phyloP scores from a whole-genome alignment of 352 stramenopile genomes.

The Plasmopara halstedii region DNA sequence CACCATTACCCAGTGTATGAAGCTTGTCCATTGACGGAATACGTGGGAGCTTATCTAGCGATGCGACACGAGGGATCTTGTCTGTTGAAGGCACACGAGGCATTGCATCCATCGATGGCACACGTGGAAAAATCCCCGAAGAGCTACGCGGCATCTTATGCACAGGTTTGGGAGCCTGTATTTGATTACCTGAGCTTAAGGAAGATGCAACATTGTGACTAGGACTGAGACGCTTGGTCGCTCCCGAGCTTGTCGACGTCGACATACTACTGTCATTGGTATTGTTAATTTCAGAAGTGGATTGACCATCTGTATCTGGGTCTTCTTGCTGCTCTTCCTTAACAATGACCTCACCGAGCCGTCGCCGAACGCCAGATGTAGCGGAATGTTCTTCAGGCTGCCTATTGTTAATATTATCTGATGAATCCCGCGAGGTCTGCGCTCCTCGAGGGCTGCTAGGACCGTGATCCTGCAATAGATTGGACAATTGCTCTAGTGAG shows the following conservation, averaged over 20 bases:
- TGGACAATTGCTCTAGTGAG: constrained; percentile 69
- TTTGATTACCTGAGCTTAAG: constrained; percentile 43
- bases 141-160: constrained; percentile 75
- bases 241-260: constrained; percentile 8
- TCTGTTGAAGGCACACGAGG: constrained; percentile 45
- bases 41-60: constrained; percentile 61
- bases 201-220: constrained; percentile 23
- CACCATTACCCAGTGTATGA: constrained; percentile 28
- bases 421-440: constrained; percentile 7
- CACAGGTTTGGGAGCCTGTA: constrained; percentile 64
- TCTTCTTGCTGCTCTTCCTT: constrained; percentile 32
- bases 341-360: constrained; percentile 13
- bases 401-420: constrained; percentile 12
- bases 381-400: constrained; percentile 10
- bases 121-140: constrained; percentile 71
- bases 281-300: constrained; percentile 6
- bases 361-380: constrained; percentile 11
- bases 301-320: constrained; percentile 11
- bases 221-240: constrained; percentile 40
- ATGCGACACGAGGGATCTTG: constrained; percentile 58
- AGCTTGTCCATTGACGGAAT: constrained; percentile 70
- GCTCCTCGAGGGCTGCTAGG: constrained; percentile 35
- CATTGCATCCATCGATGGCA: constrained; percentile 70
- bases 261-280: constrained; percentile 10
- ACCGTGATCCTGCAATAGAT: constrained; percentile 57